Percentiles rank a stretch among this genome's conserved stretches.
phyloP scores from a whole-genome alignment of 345 rosid species.

The Euphorbia peplus region DNA sequence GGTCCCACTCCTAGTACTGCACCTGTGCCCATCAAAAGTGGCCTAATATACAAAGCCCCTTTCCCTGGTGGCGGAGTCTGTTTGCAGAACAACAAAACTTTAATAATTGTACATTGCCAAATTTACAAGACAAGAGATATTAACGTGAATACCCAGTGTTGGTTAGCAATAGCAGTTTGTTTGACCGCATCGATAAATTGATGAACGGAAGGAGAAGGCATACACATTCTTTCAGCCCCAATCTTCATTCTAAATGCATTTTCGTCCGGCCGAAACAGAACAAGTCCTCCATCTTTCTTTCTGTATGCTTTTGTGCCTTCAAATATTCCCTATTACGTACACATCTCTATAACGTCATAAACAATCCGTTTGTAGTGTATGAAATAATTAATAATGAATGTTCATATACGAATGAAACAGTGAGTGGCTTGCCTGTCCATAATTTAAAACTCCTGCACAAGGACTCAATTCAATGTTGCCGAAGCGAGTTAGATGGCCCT shows the following conservation, averaged over 20 bases:
- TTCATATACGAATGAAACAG: no score
- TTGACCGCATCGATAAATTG: slow-evolving; percentile 74
- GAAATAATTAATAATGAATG: no score
- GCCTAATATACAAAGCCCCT: slow-evolving; percentile 51
- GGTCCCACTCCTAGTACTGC: slow-evolving; percentile 44
- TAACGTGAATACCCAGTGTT: slow-evolving; percentile 94
- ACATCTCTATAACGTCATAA: no score
- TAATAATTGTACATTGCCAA: no score
- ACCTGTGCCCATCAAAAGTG: slow-evolving; percentile 52
- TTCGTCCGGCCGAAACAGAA: slow-evolving; percentile 68
- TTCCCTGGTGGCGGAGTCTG: slow-evolving; percentile 46
- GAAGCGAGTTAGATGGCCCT: slow-evolving; percentile 49
- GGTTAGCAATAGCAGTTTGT: slow-evolving; percentile 64
- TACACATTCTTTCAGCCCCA: slow-evolving; percentile 85
- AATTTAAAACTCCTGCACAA: slow-evolving; percentile 75
- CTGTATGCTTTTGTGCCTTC: slow-evolving; percentile 86
- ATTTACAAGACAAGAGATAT: no score
- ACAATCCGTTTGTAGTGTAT: no score
- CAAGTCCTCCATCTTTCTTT: slow-evolving; percentile 57
- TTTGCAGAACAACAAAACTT: no score
- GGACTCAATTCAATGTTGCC: slow-evolving; percentile 70
- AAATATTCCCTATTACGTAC: slow-evolving; percentile 70
- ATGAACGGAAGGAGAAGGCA: slow-evolving; percentile 71
- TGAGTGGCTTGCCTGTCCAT: slow-evolving; percentile 94
- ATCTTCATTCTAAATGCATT: slow-evolving; percentile 63